Base-by-base conservation (phyloP, 306 rosid species). In the Fagus crenata region DNA sequence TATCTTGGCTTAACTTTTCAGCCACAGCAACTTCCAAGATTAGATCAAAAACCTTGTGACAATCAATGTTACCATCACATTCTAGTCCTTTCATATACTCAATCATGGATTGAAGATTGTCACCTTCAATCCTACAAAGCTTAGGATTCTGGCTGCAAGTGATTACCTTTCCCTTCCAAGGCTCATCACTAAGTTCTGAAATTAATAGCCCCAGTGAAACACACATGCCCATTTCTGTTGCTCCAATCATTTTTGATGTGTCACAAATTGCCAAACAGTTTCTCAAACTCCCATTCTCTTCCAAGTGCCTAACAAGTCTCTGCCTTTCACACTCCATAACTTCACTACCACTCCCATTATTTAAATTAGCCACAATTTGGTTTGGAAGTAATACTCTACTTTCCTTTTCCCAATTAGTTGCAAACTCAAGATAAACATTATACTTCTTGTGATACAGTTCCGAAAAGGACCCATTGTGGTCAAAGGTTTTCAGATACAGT, bases 251-350 rank as follows among this genome's bases (percentile, higher is more conserved):
- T 8, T 32, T 33, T 33, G 68, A 31, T 17, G 12, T 12, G 15
- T 61, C 68, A 61, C 68, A 61, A 61, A 61, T 32, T 15, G 68
- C 68, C 68, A 61, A 61, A 61, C 68, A 61, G 68, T 61, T 61
- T 17, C 9, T 32, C 37, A 61, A 5, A 6, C 33, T 22, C 12
- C 68, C 68, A 18, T 22, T 31, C 13, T 22, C 28, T 11, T 3
- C 2, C 68, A 61, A 18, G 14, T 61, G 5, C 31, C 33, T 3
- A 11, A 61, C 68, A 9, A 31, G 33, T 61, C 40, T 22, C n/a
- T 61, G 12, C 68, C 39, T 18, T 22, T 61, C 14, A 61, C 13
- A 33, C 40, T 61, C 68, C 14, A 33, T 35, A 9, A 15, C 40
- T 33, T 61, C 2, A 2, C 68, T 32, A 7, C 33, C 33, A 15